These are phyloP conservation scores for Elongisporangium prolatum DNA, from an alignment of 352 stramenopile species.

Conservation along the genomic window DNA sequence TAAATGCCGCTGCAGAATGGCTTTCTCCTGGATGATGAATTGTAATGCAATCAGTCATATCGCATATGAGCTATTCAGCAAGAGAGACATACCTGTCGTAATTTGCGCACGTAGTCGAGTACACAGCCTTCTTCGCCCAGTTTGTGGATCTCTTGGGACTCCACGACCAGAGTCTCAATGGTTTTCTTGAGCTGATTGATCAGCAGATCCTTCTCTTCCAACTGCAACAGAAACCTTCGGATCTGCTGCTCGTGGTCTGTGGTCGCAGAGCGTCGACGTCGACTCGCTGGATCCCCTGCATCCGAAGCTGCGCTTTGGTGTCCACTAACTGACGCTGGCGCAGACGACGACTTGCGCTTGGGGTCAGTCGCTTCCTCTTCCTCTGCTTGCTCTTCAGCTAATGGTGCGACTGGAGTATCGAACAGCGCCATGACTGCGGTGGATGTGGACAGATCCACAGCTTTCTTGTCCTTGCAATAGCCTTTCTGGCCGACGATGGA, in stretches of 20 bases:
- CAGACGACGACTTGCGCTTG: neutral
- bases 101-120: conserved; percentile 80
- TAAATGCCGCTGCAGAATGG: conserved; percentile 51
- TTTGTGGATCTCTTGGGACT: conserved; percentile 72
- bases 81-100: conserved; percentile 44
- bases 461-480: conserved; percentile 48
- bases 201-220: conserved; percentile 83
- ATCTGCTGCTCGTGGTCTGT: conserved; percentile 24
- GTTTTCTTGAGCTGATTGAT: conserved; percentile 76
- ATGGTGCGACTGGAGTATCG: neutral
- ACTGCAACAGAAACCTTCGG: conserved; percentile 38
- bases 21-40: conserved; percentile 40
- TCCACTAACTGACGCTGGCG: conserved; percentile 1
- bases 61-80: no score
- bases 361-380: neutral
- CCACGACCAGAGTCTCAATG: conserved; percentile 70
- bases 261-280: conserved; percentile 1
- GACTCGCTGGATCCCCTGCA: conserved; percentile 1
- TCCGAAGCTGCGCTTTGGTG: neutral
- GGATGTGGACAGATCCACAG: conserved; percentile 46
- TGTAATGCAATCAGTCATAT: neutral
- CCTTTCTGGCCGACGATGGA: conserved; percentile 40
- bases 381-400: neutral
- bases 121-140: conserved; percentile 76
- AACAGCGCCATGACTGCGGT: conserved; percentile 41